phyloP scores from a whole-genome alignment of 2,329 filamentous ascomycete species.

The Ophiostoma populinum region DNA sequence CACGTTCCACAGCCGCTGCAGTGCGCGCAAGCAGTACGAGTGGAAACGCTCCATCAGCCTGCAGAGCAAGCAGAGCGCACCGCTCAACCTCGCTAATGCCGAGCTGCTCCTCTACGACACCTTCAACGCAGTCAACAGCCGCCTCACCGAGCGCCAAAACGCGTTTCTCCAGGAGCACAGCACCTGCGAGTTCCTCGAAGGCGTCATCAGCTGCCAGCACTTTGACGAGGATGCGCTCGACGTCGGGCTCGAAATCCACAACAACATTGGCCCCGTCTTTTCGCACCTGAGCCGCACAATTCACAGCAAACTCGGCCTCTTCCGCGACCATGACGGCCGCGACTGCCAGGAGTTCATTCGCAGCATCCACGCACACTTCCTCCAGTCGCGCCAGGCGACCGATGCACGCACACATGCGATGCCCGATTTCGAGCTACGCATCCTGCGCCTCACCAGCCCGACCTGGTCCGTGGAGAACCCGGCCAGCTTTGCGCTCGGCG shows the following conservation, averaged over 20 bases:
- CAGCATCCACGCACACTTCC: conserved; percentile 21
- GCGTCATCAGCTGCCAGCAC: conserved; percentile 21
- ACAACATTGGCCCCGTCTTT: conserved; percentile 32
- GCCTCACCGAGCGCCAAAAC: conserved; percentile 23
- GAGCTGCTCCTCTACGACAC: conserved; percentile 31
- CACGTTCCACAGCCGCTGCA: conserved; percentile 25
- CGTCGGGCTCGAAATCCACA: conserved; percentile 27
- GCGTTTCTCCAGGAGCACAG: conserved; percentile 24
- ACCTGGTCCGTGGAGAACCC: conserved; percentile 30
- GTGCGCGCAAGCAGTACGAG: conserved; percentile 17
- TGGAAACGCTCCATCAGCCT: conserved; percentile 25
- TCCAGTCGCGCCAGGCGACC: conserved; percentile 21
- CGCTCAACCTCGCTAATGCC: conserved; percentile 27
- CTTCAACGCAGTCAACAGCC: conserved; percentile 23
- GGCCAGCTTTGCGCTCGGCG: conserved; percentile 25
- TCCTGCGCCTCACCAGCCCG: conserved; percentile 27
- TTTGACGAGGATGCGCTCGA: conserved; percentile 27
- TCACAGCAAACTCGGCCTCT: conserved; percentile 26
- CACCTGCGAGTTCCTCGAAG: conserved; percentile 20
- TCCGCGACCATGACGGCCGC: conserved; percentile 22
- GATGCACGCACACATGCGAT: conserved; percentile 24
- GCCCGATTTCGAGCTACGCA: conserved; percentile 31
- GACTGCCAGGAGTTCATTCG: conserved; percentile 29
- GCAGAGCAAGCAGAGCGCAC: conserved; percentile 29
- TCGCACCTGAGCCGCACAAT: conserved; percentile 26